A percentile compares a stretch with the other conserved stretches of the same genome.
These are phyloP conservation scores for Aspergillus steynii DNA, from an alignment of 495 filamentous ascomycete genomes.

Conservation along the genomic window DNA sequence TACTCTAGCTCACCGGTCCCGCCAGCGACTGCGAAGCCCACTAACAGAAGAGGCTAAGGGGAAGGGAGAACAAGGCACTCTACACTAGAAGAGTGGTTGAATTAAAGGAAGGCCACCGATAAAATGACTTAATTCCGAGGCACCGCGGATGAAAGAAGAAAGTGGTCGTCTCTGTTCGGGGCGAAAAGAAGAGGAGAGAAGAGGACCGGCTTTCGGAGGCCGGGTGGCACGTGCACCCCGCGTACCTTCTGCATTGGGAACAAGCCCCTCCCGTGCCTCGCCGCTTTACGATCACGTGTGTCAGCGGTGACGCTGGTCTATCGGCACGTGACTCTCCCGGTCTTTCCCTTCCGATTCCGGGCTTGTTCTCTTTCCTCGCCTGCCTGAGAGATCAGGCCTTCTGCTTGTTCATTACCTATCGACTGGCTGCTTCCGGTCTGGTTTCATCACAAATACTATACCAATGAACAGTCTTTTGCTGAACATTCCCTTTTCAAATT, in stretches of 20 bases:
- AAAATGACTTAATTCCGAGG: constrained; percentile 9
- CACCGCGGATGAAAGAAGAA: constrained; percentile 6
- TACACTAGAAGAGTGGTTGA: neutral
- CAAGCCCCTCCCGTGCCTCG: no score
- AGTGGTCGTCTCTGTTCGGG: neutral
- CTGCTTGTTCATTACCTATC: no score
- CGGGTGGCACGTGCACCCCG: constrained; percentile 6
- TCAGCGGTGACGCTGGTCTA: neutral
- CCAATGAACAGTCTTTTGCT: no score
- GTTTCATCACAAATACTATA: no score
- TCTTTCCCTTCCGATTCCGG: neutral
- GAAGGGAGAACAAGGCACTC: neutral
- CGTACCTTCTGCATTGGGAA: neutral
- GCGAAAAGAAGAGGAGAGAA: constrained; percentile 11
- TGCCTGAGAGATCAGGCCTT: no score
- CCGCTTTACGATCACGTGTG: neutral
- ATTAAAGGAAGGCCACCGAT: neutral
- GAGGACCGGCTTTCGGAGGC: constrained; percentile 15
- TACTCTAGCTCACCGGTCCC: constrained; percentile 9
- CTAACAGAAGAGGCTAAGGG: neutral
- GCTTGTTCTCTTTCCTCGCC: no score
- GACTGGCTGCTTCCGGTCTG: no score
- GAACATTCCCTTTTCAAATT: no score
- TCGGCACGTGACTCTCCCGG: neutral
- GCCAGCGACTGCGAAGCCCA: constrained; percentile 3